Evolutionary conservation across 495 filamentous ascomycete genomes (phyloP).

Genomic region (Pyrenula massariospora): DNA sequence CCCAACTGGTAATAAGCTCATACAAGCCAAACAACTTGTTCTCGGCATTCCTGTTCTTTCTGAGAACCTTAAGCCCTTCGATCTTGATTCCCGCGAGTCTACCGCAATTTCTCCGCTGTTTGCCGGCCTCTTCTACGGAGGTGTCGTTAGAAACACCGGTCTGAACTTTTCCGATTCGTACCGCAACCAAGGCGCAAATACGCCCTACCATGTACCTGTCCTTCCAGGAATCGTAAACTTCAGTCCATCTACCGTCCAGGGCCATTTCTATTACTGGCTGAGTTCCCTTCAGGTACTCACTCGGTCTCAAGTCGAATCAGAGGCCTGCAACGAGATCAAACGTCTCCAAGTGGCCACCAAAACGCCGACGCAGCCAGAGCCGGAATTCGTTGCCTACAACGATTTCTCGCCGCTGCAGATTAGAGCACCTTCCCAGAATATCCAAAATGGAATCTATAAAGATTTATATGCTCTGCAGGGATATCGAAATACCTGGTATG

Average conservation of each 20-base stretch:
- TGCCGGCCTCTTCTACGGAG: constrained; percentile 8
- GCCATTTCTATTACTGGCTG: constrained; percentile 8
- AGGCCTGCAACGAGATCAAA: constrained; percentile 2
- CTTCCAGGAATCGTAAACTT: constrained; percentile 16
- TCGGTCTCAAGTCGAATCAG: constrained; percentile 8
- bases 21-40: constrained; percentile 31
- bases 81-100: constrained; percentile 21
- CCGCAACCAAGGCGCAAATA: constrained; percentile 17
- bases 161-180: constrained; percentile 12
- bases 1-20: constrained; percentile 21
- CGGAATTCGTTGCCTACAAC: not conserved
- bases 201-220: constrained; percentile 14
- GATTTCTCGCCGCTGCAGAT: not conserved
- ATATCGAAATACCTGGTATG: constrained; percentile 17
- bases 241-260: constrained; percentile 6
- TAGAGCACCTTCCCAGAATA: constrained; percentile 2
- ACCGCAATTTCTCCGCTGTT: constrained; percentile 25
- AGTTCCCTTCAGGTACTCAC: constrained; percentile 3
- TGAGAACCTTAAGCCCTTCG: constrained; percentile 20
- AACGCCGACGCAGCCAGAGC: not conserved
- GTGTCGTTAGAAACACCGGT: constrained; percentile 9
- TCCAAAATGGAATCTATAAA: constrained; percentile 14
- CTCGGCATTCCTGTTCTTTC: constrained; percentile 21
- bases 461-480: constrained; percentile 18
- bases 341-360: not conserved